A percentile compares a stretch with the other conserved stretches of the same genome.
These are phyloP conservation scores for Hamamelis virginiana DNA, from an alignment of 164 flowering plant genomes.

Conservation along the genomic window DNA sequence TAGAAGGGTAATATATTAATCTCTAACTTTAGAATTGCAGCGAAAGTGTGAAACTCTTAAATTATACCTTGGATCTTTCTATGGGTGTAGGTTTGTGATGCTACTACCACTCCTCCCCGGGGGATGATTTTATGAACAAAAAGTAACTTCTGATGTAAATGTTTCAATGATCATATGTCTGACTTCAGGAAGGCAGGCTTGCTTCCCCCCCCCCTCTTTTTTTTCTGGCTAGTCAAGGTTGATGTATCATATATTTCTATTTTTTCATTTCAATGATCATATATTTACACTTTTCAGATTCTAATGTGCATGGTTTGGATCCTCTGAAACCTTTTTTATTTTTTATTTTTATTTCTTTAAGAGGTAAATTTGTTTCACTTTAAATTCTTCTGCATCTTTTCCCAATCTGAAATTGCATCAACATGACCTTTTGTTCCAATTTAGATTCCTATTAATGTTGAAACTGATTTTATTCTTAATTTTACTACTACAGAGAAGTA, in stretches of 20 bases:
- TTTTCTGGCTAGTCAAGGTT: not conserved
- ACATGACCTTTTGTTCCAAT: not conserved
- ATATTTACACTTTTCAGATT: constrained; percentile 68
- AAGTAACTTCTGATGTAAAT: no score
- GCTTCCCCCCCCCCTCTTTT: no score
- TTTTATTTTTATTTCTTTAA: constrained; percentile 57
- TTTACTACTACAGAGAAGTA: constrained; percentile 60
- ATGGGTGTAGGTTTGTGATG: no score
- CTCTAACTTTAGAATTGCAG: no score
- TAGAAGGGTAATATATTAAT: no score
- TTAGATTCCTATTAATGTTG: not conserved
- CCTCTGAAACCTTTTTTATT: no score
- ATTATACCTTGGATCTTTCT: no score
- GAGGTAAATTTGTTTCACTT: constrained; percentile 40
- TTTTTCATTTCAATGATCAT: constrained; percentile 17
- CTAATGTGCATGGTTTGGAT: constrained; percentile 39
- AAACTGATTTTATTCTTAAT: not conserved
- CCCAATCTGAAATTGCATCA: not conserved
- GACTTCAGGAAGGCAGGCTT: no score
- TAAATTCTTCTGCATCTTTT: not conserved
- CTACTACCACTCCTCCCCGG: no score
- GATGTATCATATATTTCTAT: not conserved
- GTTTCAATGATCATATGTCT: no score
- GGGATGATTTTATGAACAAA: no score
- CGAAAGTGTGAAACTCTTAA: no score